A percentile compares a stretch with the other conserved stretches of the same genome.
phyloP scores from a whole-genome alignment of 139 green algal genomes.

The Closterium sp. region DNA sequence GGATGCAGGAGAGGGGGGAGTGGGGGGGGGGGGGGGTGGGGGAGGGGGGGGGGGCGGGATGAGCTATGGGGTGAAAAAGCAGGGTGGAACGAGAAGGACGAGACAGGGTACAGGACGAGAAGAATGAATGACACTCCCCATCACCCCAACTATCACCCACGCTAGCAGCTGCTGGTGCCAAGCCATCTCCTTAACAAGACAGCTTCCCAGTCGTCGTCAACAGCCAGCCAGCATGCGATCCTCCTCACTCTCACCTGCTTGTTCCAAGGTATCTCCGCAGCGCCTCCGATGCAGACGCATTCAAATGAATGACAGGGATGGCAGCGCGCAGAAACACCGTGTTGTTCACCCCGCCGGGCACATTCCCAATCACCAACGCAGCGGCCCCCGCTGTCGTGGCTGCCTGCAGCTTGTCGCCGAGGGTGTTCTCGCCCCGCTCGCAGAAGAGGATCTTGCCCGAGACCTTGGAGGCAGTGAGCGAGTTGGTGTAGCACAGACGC shows the following conservation, averaged over 20 bases:
- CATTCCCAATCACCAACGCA: background rate
- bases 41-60: background rate
- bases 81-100: background rate
- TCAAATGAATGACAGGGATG: background rate
- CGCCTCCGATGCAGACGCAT: background rate
- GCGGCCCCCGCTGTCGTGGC: background rate
- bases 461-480: background rate
- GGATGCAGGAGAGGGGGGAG: too few species aligned
- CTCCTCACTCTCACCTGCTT: too few species aligned
- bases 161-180: too few species aligned
- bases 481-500: background rate
- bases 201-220: too few species aligned
- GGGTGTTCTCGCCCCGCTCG: background rate
- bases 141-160: too few species aligned
- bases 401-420: background rate
- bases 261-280: background rate
- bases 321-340: background rate
- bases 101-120: too few species aligned
- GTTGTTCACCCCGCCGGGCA: background rate
- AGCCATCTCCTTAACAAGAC: too few species aligned
- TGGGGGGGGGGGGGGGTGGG: too few species aligned
- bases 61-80: background rate
- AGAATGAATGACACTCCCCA: too few species aligned
- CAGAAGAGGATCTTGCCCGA: background rate
- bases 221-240: too few species aligned